These are phyloP conservation scores for Cadophora gregata DNA, from an alignment of 2,329 filamentous ascomycete species.

Conservation along the genomic window DNA sequence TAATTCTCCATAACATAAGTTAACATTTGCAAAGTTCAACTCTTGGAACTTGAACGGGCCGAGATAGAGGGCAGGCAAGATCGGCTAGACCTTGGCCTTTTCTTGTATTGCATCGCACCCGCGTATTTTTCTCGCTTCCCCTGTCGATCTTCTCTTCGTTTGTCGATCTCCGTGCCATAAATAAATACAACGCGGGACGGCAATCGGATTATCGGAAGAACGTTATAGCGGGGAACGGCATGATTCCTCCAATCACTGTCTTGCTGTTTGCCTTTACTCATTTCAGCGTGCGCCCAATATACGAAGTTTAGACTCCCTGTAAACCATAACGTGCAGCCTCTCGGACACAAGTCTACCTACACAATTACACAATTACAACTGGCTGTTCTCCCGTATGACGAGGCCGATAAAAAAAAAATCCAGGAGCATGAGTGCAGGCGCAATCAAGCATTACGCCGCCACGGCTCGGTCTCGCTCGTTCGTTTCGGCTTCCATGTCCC, in stretches of 20 bases:
- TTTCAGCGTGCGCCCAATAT: background rate
- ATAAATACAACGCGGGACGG: background rate
- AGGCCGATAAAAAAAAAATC: background rate
- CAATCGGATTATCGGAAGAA: background rate
- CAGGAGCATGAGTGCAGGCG: background rate
- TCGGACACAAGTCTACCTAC: background rate
- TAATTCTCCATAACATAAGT: too few relatives aligned
- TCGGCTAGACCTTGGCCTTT: background rate
- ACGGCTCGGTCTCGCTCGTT: background rate
- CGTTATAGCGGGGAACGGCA: slow-evolving; percentile 2
- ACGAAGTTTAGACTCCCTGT: slow-evolving; percentile 1
- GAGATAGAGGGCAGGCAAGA: background rate
- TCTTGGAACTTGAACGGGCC: background rate
- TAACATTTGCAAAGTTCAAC: background rate
- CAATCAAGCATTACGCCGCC: slow-evolving; percentile 5
- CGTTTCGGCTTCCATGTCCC: background rate
- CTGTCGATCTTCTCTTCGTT: slow-evolving; percentile 8
- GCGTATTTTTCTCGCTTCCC: background rate
- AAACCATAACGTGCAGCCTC: background rate
- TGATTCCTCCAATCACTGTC: background rate
- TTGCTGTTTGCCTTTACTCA: background rate
- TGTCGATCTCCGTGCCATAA: slow-evolving; percentile 3
- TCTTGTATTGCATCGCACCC: too few relatives aligned
- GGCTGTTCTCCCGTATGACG: background rate
- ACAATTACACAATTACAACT: background rate